Evolutionary conservation across 768 basidiomycete genomes (phyloP).

Genomic region (Boletellus ananas): DNA sequence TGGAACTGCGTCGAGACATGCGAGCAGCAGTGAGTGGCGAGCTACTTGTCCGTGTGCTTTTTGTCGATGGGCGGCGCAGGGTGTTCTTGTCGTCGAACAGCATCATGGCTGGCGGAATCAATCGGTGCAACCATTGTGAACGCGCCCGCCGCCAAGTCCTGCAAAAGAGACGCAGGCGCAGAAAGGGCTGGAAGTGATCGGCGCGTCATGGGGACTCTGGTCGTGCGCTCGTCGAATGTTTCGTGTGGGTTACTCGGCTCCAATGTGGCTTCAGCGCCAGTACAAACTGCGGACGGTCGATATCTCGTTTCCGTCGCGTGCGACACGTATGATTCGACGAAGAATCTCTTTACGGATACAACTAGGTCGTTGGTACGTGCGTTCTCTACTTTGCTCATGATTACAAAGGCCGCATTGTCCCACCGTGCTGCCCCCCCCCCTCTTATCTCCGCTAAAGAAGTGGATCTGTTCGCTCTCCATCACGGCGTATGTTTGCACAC

Average conservation of each 20-base stretch:
- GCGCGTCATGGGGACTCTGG: too few relatives aligned
- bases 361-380: background rate
- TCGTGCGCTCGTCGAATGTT: too few relatives aligned
- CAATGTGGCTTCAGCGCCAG: too few relatives aligned
- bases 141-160: background rate
- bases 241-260: too few relatives aligned
- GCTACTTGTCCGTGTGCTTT: background rate
- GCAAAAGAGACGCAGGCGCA: background rate
- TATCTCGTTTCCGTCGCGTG: background rate
- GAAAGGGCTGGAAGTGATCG: too few relatives aligned
- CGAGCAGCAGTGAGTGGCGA: background rate
- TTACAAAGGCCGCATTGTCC: background rate
- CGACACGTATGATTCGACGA: too few relatives aligned
- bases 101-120: too few relatives aligned
- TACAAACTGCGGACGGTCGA: background rate
- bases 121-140: conserved; percentile 1
- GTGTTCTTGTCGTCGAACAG: too few relatives aligned
- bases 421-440: too few relatives aligned
- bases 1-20: background rate
- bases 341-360: too few relatives aligned
- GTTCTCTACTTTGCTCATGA: background rate
- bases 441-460: conserved; percentile 15
- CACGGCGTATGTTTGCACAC: background rate
- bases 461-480: conserved; percentile 7
- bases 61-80: too few relatives aligned